Evolutionary conservation across 371 early-diverging fungal genomes (phyloP), one percentile per base, ranked within the genome.

Genomic region (Coemansia sp.): DNA sequence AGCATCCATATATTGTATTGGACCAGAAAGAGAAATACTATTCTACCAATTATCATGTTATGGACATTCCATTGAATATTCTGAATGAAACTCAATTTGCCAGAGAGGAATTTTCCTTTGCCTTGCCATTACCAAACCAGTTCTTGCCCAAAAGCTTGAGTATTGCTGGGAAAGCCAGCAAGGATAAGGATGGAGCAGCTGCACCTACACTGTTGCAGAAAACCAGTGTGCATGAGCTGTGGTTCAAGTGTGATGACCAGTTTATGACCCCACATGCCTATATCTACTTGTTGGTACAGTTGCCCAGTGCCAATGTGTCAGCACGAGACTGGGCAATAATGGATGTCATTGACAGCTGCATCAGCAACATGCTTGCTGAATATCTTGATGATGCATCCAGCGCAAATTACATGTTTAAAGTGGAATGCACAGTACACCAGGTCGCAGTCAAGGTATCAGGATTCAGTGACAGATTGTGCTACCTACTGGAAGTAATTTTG

Each of bases 21-120:
- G 77, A 76, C 11, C 53, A 80, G 36, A 80, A 75, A 30, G 95
- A 91, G 33, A 66, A 76, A 20, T 89, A 87, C 84, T 96, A 93
- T 68, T 88, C 26, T 16, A 45, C 47, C n/a, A 14, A 45, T 3
- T 45, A 45, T 9, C 47, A 45, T 7, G 47, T 45, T 20, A 20
- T 20, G n/a, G 47, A 8, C 16, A n/a, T 45, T 8, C 20, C 14
- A 2, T 20, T 20, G 7, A 26, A 5, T 8, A 45, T 45, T 45
- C n/a, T 8, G 7, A 5, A 45, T 45, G 47, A n/a, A 6, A 45
- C 14, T 4, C n/a, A n/a, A 8, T 45, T n/a, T 26, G 16, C n/a
- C 16, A 7, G 47, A 20, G 16, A 14, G 20, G 7, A 45, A 8
- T 5, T 45, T 16, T 16, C n/a, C 8, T 16, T 45, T 16, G 16